These are phyloP conservation scores for Colletotrichum plurivorum DNA, from an alignment of 2,329 filamentous ascomycete genomes.

Conservation along the genomic window DNA sequence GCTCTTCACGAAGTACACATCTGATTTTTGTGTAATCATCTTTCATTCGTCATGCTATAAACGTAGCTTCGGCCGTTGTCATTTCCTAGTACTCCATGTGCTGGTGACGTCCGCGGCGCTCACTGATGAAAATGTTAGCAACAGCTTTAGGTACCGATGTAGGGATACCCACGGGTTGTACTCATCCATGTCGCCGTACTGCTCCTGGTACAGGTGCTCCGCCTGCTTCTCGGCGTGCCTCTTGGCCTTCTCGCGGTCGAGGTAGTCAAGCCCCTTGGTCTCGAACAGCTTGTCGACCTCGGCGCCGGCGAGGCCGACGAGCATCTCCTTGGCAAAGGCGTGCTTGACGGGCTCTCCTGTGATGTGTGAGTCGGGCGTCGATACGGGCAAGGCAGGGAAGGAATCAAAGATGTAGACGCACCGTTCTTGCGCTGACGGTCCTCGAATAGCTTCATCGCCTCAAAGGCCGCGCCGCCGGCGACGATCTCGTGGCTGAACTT, in stretches of 20 bases:
- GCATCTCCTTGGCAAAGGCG: conserved; percentile 82
- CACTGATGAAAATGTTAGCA: background rate
- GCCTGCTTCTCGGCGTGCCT: conserved; percentile 71
- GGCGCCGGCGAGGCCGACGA: conserved; percentile 79
- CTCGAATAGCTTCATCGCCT: conserved; percentile 85
- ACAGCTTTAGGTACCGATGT: background rate
- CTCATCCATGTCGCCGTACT: conserved; percentile 67
- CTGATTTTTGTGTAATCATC: background rate
- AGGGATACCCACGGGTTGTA: conserved; percentile 69
- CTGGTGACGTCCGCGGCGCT: conserved; percentile 28
- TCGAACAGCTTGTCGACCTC: conserved; percentile 84
- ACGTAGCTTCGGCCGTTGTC: background rate
- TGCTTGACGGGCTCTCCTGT: conserved; percentile 79
- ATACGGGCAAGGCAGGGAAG: background rate
- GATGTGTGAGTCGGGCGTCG: background rate
- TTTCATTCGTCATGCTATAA: conserved; percentile 25
- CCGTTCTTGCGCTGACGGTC: conserved; percentile 80
- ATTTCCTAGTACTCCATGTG: conserved; percentile 31
- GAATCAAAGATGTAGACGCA: conserved; percentile 49
- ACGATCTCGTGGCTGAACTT: conserved; percentile 75
- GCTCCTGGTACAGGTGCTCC: conserved; percentile 72
- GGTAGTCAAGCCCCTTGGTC: conserved; percentile 75
- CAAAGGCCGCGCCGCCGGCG: conserved; percentile 83
- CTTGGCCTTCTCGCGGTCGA: conserved; percentile 71
- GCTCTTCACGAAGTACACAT: background rate